These are phyloP conservation scores for Leccinum longicurvipes DNA, from an alignment of 768 basidiomycete genomes.

Conservation along the genomic window DNA sequence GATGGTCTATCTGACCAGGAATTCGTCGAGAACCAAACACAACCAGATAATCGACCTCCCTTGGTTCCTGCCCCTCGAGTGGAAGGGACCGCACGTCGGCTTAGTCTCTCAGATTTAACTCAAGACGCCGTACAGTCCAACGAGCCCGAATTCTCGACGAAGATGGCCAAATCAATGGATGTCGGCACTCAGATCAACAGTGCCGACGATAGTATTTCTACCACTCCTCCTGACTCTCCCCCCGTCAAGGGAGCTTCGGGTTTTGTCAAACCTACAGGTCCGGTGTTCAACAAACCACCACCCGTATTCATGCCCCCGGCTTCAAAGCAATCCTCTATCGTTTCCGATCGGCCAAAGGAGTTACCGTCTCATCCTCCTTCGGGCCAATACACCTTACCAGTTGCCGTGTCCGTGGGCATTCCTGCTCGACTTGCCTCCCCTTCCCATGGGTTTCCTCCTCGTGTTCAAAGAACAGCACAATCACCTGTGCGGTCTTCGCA, in stretches of 20 bases:
- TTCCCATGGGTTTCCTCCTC: conserved; percentile 12
- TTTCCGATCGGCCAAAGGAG: conserved; percentile 26
- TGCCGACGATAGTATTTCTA: conserved; percentile 41
- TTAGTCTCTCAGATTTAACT: conserved; percentile 64
- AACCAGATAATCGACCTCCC: not conserved
- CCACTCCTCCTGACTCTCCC: conserved; percentile 59
- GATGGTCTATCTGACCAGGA: conserved; percentile 9
- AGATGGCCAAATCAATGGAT: conserved; percentile 15
- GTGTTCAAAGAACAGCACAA: conserved; percentile 31
- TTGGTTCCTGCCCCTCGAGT: not conserved
- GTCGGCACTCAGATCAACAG: not conserved
- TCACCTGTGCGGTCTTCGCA: conserved; percentile 51
- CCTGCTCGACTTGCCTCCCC: conserved; percentile 33
- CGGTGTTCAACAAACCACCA: conserved; percentile 58
- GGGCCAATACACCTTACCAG: conserved; percentile 41
- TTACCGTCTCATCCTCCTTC: conserved; percentile 34
- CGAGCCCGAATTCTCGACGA: conserved; percentile 18
- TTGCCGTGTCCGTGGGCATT: conserved; percentile 46
- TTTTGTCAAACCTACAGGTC: conserved; percentile 37
- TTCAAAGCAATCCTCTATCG: conserved; percentile 12
- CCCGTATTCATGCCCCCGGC: conserved; percentile 26
- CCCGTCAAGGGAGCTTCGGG: conserved; percentile 27
- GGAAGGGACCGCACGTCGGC: conserved; percentile 31
- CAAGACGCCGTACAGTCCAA: conserved; percentile 31
- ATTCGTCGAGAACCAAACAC: not conserved